Evolutionary conservation across 352 stramenopile species (phyloP).

Genomic region (Globisporangium sylvaticum): DNA sequence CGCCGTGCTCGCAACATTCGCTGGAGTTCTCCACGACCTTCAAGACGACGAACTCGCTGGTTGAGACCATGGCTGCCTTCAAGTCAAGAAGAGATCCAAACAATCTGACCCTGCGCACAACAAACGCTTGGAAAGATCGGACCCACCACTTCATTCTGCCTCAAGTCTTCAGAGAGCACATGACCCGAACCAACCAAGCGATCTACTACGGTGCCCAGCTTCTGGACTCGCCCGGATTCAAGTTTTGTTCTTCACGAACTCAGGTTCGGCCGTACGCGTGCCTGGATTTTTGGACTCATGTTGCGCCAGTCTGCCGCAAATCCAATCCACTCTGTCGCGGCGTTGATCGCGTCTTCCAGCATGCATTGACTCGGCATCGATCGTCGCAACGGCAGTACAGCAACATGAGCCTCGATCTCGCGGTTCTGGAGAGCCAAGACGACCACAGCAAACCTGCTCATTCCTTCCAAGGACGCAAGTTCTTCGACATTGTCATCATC

Average conservation of each 20-base stretch:
- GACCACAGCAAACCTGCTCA: slow-evolving; percentile 3
- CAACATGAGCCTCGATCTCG: neutral
- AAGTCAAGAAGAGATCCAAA: neutral
- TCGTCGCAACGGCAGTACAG: neutral
- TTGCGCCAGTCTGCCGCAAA: neutral
- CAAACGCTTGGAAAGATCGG: neutral
- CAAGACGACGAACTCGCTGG: slow-evolving; percentile 19
- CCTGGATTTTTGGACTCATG: slow-evolving; percentile 8
- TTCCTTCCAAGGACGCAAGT: slow-evolving; percentile 5
- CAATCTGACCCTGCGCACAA: neutral
- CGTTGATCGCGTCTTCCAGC: slow-evolving; percentile 4
- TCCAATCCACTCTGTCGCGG: neutral
- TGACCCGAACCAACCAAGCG: neutral
- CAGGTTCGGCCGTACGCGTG: slow-evolving; percentile 6
- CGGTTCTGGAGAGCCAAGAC: slow-evolving; percentile 3
- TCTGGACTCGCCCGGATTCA: neutral
- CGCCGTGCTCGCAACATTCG: neutral
- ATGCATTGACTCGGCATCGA: neutral
- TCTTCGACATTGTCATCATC: slow-evolving; percentile 2
- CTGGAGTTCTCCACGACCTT: slow-evolving; percentile 1
- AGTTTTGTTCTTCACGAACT: neutral
- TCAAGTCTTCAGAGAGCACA: neutral
- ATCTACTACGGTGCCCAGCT: neutral
- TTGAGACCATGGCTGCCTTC: slow-evolving; percentile 10
- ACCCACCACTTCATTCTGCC: neutral